Base-by-base conservation (phyloP, 306 rosid genomes). In the Vigna trinervia region DNA sequence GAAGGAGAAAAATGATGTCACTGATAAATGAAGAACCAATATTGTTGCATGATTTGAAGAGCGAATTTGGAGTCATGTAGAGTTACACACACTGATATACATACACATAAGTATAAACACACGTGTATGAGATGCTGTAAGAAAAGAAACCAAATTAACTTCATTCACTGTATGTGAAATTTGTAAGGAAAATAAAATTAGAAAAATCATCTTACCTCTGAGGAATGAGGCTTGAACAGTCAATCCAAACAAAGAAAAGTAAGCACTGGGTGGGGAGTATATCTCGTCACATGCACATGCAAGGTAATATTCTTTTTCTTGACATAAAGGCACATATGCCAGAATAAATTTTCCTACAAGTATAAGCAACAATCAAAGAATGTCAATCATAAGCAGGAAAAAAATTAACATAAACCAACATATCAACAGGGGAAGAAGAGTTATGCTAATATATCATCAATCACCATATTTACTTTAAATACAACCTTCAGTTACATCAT, bases 241-340 rank as follows among this genome's bases (percentile, higher is more conserved):
- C 82, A 95, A 87, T 60, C 98, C 98, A 75, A 90, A 89, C 83
- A 92, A 76, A 69, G 97, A 90, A 87, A 92, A 83, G 76, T 89
- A 90, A 64, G 97, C 97, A 87, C 97, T 88, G 19, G 98, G 96
- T 75, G 97, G 98, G 52, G 91, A 90, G 71, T 89, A 95, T 84
- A 90, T 92, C 83, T 95, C 97, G 41, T 92, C 96, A 78, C 97
- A 95, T 9, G 96, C 97, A 88, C 91, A 88, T 0, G 98, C 98
- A 46, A 95, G 90, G 88, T 90, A 95, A 88, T 95, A 95, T 73
- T 95, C 98, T 74, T 95, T 90, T 85, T 95, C 97, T 69, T 75
- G 87, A 71, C 96, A 88, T 73, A 87, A 75, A 73, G 97, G 98
- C 78, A 86, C 82, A 63, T 76, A 95, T 34, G 96, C 98, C 79